Evolutionary conservation across 345 rosid species (phyloP), one percentile per base, ranked within the genome.

Genomic region (Microthlaspi erraticum): DNA sequence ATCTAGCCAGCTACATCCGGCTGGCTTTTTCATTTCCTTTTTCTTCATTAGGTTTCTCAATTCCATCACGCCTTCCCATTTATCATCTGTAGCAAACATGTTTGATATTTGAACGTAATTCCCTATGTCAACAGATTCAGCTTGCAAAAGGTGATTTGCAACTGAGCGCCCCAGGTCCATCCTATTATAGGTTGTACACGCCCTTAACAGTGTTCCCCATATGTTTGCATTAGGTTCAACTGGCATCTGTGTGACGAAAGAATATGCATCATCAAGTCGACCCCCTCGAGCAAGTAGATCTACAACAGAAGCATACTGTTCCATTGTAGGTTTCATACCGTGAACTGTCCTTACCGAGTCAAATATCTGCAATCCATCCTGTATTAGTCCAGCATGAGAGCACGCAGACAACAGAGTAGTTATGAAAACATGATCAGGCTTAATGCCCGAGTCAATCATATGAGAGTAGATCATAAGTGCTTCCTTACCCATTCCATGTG

Each of bases 1-100:
- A 76, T 92, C 98, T 69, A 92, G 84, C 98, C 98, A 89, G 80
- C 98, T 92, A 79, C 94, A 88, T 65, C 92, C 98, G 7, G 91
- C 89, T 52, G 88, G 85, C 81, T 89, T 92, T 82, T 78, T 83
- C 73, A 89, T 74, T 73, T 85, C 89, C 78, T 82, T 85, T 7
- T 51, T 76, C 75, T 73, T 89, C 91, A 88, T 89, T 70, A 79
- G 54, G 68, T 84, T 89, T 79, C 98, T 88, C 80, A 83, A 68
- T 82, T 88, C 86, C 83, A 82, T 51, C 41, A 90, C 98, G 44
- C 64, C 76, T 56, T 84, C 95, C 98, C 96, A 92, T 73, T 85
- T 81, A 65, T 83, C 83, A 73, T 86, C 91, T n/a, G 89, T 89
- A 11, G 98, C 95, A 82, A 81, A 85, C 70, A 90, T 74, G 81